A percentile compares a stretch with the other conserved stretches of the same genome.
These are phyloP conservation scores for Lecanosticta acicola DNA, from an alignment of 2,329 filamentous ascomycete genomes.

Conservation along the genomic window DNA sequence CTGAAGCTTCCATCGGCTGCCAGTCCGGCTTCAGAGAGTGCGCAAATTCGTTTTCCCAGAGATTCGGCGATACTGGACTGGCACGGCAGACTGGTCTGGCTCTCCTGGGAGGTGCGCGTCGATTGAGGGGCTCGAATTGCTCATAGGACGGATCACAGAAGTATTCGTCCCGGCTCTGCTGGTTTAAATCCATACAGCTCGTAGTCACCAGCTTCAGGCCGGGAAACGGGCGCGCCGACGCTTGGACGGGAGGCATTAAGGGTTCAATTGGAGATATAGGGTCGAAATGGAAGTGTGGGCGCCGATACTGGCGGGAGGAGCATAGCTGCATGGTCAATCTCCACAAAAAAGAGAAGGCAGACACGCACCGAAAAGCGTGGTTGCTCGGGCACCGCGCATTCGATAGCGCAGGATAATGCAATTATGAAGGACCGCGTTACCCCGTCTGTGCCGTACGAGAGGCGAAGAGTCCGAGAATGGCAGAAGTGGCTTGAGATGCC, in stretches of 20 bases:
- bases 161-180: not conserved
- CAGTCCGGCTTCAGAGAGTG: not conserved
- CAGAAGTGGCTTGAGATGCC: not conserved
- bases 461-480: not conserved
- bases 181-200: slow-evolving; percentile 15
- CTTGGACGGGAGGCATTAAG: not conserved
- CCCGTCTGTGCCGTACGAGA: no score
- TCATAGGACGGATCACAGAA: not conserved
- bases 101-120: not conserved
- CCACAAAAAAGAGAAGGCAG: not conserved
- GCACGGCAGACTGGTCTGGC: not conserved
- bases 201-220: not conserved
- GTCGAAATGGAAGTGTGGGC: not conserved
- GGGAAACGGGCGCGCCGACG: not conserved
- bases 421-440: no score
- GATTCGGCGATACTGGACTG: not conserved
- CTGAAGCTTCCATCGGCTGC: no score
- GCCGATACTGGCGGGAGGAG: not conserved
- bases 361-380: not conserved
- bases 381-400: not conserved
- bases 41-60: slow-evolving; percentile 1
- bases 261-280: not conserved
- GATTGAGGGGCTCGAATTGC: not conserved
- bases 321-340: not conserved
- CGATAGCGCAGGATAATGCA: not conserved